Evolutionary conservation across 768 basidiomycete genomes (phyloP), one percentile per base, ranked within the genome.

Genomic region (Cubamyces lactineus): DNA sequence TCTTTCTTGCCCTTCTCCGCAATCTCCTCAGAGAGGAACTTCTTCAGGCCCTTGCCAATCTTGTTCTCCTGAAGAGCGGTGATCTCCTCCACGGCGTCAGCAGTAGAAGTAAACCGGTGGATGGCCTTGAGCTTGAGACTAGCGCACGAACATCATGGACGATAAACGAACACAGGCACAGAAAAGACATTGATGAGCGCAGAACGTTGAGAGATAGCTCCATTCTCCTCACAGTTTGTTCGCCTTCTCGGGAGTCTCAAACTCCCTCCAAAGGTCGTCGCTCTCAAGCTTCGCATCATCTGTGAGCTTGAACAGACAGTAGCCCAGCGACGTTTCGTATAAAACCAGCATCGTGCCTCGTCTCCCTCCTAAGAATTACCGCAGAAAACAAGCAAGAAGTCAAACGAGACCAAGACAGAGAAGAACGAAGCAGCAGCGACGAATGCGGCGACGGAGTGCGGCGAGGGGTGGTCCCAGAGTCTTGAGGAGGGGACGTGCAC

Each of bases 91-190:
- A 99, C 96, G 21, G 97, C 97, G 13, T 88, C 88, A 24, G 94
- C 97, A 16, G 97, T 99, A 38, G 96, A 96, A 21, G 90, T 91
- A 77, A 99, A 99, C 53, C 94, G 91, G 78, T 99, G 97, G 52
- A 98, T 79, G 39, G 94, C 94, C 75, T 96, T 94, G 59, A 99
- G 80, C 76, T 96, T 97, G 62, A 99, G 80, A 57, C 96, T 98
- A 67, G 24, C 12, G 17, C 28, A 21, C 40, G 39, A 19, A 39
- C n/a, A 21, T 16, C 15, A 46, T 26, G 42, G 26, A 30, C 16
- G 11, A 5, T 13, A 30, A 46, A 51, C 21, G 34, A 12, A 49
- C 48, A 28, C 24, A 13, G 13, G 50, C 47, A 53, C 45, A 56
- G 24, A 34, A 23, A 13, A 59, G 69, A 59, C 52, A 48, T 57